Percentiles rank a stretch among this genome's conserved stretches.
phyloP scores from a whole-genome alignment of 352 stramenopile species.

The Thraustochytrium striatum region DNA sequence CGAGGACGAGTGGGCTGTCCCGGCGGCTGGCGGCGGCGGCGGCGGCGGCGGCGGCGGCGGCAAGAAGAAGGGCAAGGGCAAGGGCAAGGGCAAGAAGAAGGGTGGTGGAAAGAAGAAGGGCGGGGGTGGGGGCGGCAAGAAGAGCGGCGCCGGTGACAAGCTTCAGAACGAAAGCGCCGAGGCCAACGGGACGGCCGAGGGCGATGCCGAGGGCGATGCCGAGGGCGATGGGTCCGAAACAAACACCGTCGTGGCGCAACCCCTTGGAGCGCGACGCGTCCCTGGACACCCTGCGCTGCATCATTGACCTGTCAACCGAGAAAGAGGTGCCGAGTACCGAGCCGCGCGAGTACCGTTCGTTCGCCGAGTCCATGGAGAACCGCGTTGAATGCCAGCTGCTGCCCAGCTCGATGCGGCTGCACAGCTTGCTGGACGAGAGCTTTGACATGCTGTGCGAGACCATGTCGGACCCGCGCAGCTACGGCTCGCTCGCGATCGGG shows the following conservation, averaged over 20 bases:
- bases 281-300: constrained; percentile 18
- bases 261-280: constrained; percentile 5
- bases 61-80: constrained; percentile 2
- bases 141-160: neutral
- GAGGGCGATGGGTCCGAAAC: neutral
- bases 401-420: neutral
- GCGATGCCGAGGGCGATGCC: neutral
- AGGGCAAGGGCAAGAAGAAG: constrained; percentile 21
- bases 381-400: constrained; percentile 10
- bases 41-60: neutral
- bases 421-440: constrained; percentile 17
- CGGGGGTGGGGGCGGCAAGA: too few relatives aligned
- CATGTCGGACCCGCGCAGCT: constrained; percentile 7
- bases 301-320: constrained; percentile 22
- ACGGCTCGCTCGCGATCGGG: neutral
- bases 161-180: neutral
- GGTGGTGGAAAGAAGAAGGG: constrained; percentile 31
- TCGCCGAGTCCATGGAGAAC: constrained; percentile 27
- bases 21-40: neutral
- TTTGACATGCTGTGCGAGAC: constrained; percentile 26
- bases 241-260: too few relatives aligned
- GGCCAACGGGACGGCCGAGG: neutral
- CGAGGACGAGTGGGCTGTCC: neutral
- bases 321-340: neutral
- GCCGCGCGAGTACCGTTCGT: constrained; percentile 23